Evolutionary conservation across 1,284 basidiomycete species (phyloP).

Genomic region (Sutorius eximius): DNA sequence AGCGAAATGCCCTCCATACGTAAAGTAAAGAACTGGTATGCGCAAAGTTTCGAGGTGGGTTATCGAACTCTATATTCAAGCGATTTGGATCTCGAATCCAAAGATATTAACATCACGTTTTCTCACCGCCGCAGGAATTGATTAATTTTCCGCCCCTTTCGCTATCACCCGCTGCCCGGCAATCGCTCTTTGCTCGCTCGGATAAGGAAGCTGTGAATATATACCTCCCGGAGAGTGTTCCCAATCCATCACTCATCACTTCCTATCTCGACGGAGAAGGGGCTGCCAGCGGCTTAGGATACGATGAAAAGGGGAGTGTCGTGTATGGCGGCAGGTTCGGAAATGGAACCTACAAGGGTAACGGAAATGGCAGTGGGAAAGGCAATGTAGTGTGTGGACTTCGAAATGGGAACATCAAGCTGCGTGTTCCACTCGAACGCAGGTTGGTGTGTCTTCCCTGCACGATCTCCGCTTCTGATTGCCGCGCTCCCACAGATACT

Average conservation of each 20-base stretch:
- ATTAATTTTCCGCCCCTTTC: conserved; percentile 77
- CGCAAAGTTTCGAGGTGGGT: conserved; percentile 92
- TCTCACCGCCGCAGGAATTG: conserved; percentile 62
- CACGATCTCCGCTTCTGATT: conserved; percentile 14
- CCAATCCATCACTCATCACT: conserved; percentile 57
- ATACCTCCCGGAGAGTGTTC: conserved; percentile 63
- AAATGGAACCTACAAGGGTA: conserved; percentile 20
- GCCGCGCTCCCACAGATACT: conserved; percentile 60
- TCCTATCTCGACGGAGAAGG: conserved; percentile 31
- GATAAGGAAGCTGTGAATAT: conserved; percentile 35
- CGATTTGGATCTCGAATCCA: not conserved
- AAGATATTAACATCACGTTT: not conserved
- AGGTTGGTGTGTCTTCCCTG: conserved; percentile 40
- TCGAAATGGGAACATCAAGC: conserved; percentile 47
- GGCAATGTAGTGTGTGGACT: conserved; percentile 33
- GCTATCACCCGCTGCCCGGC: conserved; percentile 66
- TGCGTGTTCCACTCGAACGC: conserved; percentile 75
- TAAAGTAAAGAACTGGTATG: conserved; percentile 98
- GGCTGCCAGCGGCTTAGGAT: conserved; percentile 11
- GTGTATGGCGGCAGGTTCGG: conserved; percentile 12
- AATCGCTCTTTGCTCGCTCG: conserved; percentile 59
- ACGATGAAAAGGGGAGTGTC: conserved; percentile 19
- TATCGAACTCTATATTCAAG: not conserved
- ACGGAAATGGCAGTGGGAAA: conserved; percentile 31
- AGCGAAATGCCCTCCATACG: conserved; percentile 91